Evolutionary conservation across 2,329 filamentous ascomycete genomes (phyloP).

Genomic region (Aschersonia sp.): DNA sequence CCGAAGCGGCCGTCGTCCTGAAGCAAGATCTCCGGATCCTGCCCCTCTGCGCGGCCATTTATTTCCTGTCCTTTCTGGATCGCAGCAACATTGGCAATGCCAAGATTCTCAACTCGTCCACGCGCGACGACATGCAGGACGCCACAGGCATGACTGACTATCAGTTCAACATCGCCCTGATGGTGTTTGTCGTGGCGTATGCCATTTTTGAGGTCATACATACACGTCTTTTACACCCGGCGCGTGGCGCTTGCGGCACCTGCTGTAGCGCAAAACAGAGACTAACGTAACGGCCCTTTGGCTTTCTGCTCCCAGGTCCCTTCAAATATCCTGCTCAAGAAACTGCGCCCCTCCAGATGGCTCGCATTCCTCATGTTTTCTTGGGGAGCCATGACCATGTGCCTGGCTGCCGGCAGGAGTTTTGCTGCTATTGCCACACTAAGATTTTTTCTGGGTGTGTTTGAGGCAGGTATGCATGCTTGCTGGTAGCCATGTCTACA

Average conservation of each 20-base stretch:
- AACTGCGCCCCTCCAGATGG: constrained; percentile 47
- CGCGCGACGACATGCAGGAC: constrained; percentile 45
- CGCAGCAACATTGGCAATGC: constrained; percentile 57
- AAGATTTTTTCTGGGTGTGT: constrained; percentile 51
- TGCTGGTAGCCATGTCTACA: too few species aligned
- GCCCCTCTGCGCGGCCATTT: constrained; percentile 47
- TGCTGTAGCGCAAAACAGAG: background rate
- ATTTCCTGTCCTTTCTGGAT: constrained; percentile 54
- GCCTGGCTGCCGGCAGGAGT: constrained; percentile 47
- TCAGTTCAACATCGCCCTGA: constrained; percentile 44
- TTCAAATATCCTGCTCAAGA: constrained; percentile 52
- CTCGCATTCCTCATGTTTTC: constrained; percentile 50
- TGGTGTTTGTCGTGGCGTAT: constrained; percentile 47
- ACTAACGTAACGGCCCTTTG: too few species aligned
- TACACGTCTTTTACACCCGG: background rate
- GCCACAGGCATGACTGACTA: constrained; percentile 46
- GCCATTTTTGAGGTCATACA: constrained; percentile 24
- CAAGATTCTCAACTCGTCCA: constrained; percentile 47
- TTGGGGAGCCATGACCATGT: constrained; percentile 55
- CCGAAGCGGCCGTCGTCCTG: background rate
- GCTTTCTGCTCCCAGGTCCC: constrained; percentile 34
- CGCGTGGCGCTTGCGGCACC: background rate
- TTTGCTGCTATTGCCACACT: constrained; percentile 51
- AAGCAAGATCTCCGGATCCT: constrained; percentile 51
- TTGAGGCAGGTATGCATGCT: constrained; percentile 35